Evolutionary conservation across 2,329 filamentous ascomycete genomes (phyloP).

Genomic region (Orbilia quercus): DNA sequence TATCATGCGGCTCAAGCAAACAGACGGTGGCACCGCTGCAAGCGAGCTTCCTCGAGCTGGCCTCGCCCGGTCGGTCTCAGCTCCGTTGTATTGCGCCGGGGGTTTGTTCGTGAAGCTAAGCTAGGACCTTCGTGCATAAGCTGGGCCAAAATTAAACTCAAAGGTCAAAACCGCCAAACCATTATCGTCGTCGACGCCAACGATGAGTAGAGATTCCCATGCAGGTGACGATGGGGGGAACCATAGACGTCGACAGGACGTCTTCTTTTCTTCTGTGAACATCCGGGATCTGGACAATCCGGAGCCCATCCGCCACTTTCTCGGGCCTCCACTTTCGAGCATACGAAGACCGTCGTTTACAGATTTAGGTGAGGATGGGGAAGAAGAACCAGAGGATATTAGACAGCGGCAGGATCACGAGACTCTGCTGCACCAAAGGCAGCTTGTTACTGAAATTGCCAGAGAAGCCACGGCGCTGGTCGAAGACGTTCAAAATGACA

Average conservation of each 20-base stretch:
- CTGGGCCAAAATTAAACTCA: background rate
- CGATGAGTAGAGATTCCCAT: slow-evolving; percentile 52
- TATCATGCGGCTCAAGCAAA: slow-evolving; percentile 22
- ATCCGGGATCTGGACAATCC: slow-evolving; percentile 54
- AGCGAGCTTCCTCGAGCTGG: no score
- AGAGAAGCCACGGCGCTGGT: slow-evolving; percentile 43
- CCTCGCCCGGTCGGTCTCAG: no score
- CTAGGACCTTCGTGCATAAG: slow-evolving; percentile 5
- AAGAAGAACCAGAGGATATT: slow-evolving; percentile 4
- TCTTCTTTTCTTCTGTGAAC: slow-evolving; percentile 41
- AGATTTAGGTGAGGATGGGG: slow-evolving; percentile 14
- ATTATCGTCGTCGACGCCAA: slow-evolving; percentile 19
- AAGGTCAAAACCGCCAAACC: background rate
- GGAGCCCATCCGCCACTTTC: slow-evolving; percentile 46
- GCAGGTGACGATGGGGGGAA: slow-evolving; percentile 48
- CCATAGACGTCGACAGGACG: slow-evolving; percentile 39
- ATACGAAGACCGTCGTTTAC: slow-evolving; percentile 40
- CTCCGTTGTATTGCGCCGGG: background rate
- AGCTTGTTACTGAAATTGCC: slow-evolving; percentile 47
- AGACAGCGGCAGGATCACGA: slow-evolving; percentile 28
- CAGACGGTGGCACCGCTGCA: background rate
- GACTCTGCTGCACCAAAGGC: slow-evolving; percentile 30
- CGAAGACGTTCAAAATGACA: slow-evolving; percentile 44
- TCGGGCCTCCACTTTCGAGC: slow-evolving; percentile 46
- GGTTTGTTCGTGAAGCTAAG: slow-evolving; percentile 10